Percentiles rank a stretch among this genome's conserved stretches.
These are phyloP conservation scores for Arthrobotrys pseudoclavata DNA, from an alignment of 2,329 filamentous ascomycete species.

Conservation along the genomic window DNA sequence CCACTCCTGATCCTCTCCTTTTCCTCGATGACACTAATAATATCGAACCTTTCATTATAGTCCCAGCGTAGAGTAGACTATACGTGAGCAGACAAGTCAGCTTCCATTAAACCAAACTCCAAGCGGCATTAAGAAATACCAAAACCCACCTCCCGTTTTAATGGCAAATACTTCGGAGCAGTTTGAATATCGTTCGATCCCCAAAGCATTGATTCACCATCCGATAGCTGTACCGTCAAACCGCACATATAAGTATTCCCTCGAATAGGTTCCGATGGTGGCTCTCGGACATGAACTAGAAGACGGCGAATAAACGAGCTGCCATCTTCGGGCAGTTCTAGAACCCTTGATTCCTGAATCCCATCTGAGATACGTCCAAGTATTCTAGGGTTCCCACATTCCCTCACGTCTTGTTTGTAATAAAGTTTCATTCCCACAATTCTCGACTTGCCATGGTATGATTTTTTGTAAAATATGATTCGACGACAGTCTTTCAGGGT, in stretches of 20 bases:
- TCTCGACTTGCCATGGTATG: neutral
- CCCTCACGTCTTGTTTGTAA: neutral
- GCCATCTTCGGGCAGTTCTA: neutral
- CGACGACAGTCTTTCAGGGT: neutral
- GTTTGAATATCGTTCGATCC: neutral
- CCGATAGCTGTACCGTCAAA: neutral
- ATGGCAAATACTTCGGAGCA: neutral
- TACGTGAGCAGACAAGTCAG: neutral
- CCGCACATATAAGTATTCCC: neutral
- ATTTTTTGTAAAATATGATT: neutral
- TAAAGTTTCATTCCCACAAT: neutral
- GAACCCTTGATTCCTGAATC: neutral
- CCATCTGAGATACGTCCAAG: neutral
- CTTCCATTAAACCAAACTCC: neutral
- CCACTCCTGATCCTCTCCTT: neutral
- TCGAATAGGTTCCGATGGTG: neutral
- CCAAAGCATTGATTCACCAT: neutral
- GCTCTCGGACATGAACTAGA: neutral
- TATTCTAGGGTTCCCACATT: neutral
- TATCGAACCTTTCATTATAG: neutral
- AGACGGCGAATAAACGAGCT: neutral
- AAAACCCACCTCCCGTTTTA: neutral
- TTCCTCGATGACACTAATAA: neutral
- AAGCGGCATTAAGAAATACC: neutral
- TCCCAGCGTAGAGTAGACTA: neutral